A percentile compares a stretch with the other conserved stretches of the same genome.
These are phyloP conservation scores for Sclerospora graminicola DNA, from an alignment of 352 stramenopile species.

Conservation along the genomic window DNA sequence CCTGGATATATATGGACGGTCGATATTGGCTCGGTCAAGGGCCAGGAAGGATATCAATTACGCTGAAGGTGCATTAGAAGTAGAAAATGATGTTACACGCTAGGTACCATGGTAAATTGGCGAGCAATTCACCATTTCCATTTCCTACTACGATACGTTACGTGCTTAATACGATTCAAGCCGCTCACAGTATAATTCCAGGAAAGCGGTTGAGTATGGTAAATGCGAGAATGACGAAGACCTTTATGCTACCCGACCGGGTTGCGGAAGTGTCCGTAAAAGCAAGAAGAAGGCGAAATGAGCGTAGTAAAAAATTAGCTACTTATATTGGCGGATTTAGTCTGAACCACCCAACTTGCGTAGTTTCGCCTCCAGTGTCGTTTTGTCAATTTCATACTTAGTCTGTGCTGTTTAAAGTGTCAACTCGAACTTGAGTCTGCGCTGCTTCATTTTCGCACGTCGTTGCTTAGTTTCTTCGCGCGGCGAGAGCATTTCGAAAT, in stretches of 20 bases:
- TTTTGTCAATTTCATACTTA: too few relatives aligned
- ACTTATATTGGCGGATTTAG: too few relatives aligned
- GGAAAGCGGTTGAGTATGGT: constrained; percentile 62
- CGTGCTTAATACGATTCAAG: constrained; percentile 53
- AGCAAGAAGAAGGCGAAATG: constrained; percentile 10
- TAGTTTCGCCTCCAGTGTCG: too few relatives aligned
- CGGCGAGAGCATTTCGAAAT: too few relatives aligned
- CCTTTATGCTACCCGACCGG: constrained; percentile 12
- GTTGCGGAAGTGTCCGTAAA: constrained; percentile 31
- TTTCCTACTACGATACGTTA: constrained; percentile 32
- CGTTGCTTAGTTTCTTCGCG: too few relatives aligned
- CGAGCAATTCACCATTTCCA: constrained; percentile 25
- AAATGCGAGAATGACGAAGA: constrained; percentile 28
- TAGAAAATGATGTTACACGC: constrained; percentile 43
- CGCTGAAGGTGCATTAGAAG: constrained; percentile 35
- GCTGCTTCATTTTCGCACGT: too few relatives aligned
- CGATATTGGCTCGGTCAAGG: too few relatives aligned
- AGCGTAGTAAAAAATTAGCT: constrained; percentile 1
- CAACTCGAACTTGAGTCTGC: too few relatives aligned
- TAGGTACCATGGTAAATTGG: constrained; percentile 41
- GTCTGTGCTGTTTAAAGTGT: too few relatives aligned
- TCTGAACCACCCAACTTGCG: too few relatives aligned
- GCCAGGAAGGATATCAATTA: constrained; percentile 77
- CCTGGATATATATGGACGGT: constrained; percentile 68
- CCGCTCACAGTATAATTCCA: constrained; percentile 63